Percentiles rank a stretch among this genome's conserved stretches.
These are phyloP conservation scores for Talaromyces pinophilus DNA, from an alignment of 2,329 filamentous ascomycete species.

Conservation along the genomic window DNA sequence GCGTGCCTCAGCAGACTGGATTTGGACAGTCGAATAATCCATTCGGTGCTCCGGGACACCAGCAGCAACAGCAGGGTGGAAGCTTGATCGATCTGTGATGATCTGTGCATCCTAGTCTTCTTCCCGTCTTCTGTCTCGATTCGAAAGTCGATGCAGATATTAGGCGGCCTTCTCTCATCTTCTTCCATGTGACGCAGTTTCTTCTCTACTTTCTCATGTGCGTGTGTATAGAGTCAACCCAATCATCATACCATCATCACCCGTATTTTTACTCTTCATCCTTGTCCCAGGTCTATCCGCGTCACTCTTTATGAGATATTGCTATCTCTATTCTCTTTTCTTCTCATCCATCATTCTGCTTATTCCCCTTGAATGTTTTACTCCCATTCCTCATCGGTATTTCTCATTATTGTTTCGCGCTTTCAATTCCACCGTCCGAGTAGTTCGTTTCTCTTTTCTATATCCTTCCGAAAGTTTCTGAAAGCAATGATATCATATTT, in stretches of 20 bases:
- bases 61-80: slow-evolving; percentile 48
- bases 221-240: slow-evolving; percentile 10
- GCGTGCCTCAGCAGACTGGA: slow-evolving; percentile 54
- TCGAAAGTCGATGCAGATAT: neutral
- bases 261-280: neutral
- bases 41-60: slow-evolving; percentile 55
- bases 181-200: neutral
- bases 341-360: neutral
- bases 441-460: neutral
- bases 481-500: slow-evolving; percentile 13
- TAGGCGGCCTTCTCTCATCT: neutral
- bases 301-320: neutral
- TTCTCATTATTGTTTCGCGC: neutral
- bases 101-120: no score
- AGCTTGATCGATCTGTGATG: slow-evolving; percentile 63
- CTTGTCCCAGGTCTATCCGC: neutral
- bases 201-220: neutral
- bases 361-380: neutral
- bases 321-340: slow-evolving; percentile 1
- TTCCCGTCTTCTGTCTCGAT: no score
- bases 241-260: slow-evolving; percentile 1
- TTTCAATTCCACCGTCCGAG: neutral
- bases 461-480: neutral
- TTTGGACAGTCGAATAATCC: slow-evolving; percentile 55
- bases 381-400: neutral